Conservation (phyloP, 139 green algal genomes). For the Tetraselmis striata region DNA sequence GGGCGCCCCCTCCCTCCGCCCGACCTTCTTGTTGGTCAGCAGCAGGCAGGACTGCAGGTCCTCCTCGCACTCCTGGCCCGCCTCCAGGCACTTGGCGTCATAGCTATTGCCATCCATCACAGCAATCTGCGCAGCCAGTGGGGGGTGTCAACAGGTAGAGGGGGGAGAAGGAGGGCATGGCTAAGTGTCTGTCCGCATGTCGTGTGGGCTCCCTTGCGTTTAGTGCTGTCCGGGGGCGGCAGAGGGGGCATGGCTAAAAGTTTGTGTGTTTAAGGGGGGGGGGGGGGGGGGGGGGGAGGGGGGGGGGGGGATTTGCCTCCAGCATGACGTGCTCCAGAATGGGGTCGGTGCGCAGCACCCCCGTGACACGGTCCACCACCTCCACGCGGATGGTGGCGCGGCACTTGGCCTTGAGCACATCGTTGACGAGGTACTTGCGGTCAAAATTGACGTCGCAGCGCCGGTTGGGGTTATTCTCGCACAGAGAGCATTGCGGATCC, state of each 20-base stretch:
- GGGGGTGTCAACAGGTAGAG: not conserved
- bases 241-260: too few species aligned
- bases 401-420: conserved; percentile 75
- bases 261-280: not conserved
- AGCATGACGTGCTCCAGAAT: not conserved
- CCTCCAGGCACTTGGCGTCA: conserved; percentile 62
- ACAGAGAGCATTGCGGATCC: conserved; percentile 75
- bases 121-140: not conserved
- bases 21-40: conserved; percentile 68
- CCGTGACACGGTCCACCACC: conserved; percentile 65
- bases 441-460: conserved; percentile 74
- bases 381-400: conserved; percentile 75
- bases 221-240: not conserved
- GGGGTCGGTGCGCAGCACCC: conserved; percentile 46
- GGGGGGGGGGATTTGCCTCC: not conserved
- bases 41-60: conserved; percentile 65
- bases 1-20: too few species aligned
- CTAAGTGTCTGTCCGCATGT: not conserved
- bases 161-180: not conserved
- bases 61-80: conserved; percentile 40
- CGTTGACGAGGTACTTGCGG: conserved; percentile 76
- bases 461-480: conserved; percentile 77
- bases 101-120: conserved; percentile 72
- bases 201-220: not conserved
- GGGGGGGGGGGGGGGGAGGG: not conserved